These are phyloP conservation scores for Saccharomycopsis fodiens DNA, from an alignment of 805 yeast genomes.

Conservation along the genomic window DNA sequence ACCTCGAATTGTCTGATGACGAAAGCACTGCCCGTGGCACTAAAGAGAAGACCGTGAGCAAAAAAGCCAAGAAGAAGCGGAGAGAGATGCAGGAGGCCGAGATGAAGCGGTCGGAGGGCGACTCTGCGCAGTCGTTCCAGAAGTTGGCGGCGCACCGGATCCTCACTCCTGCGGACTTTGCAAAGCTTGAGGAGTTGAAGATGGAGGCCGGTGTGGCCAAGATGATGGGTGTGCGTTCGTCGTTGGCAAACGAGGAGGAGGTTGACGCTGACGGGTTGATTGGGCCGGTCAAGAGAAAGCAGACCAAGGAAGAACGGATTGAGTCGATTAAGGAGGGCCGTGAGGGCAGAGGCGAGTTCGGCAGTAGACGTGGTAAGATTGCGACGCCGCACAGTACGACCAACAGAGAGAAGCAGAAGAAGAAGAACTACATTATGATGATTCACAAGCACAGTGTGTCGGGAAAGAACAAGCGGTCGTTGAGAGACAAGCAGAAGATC, in stretches of 20 bases:
- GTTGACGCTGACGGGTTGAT: conserved; percentile 74
- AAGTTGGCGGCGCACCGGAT: conserved; percentile 67
- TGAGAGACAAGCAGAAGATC: conserved; percentile 84
- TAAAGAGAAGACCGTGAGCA: conserved; percentile 16
- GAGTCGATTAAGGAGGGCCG: conserved; percentile 85
- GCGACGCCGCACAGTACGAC: conserved; percentile 82
- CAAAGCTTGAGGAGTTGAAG: conserved; percentile 83
- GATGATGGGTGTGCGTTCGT: conserved; percentile 47
- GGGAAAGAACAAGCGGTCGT: conserved; percentile 85
- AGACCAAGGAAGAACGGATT: conserved; percentile 81
- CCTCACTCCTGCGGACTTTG: conserved; percentile 96
- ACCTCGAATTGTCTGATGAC: conserved; percentile 20
- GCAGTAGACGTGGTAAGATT: conserved; percentile 77
- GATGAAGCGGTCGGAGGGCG: conserved; percentile 31
- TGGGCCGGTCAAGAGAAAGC: conserved; percentile 76
- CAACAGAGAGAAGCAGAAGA: conserved; percentile 90
- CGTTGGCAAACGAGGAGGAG: conserved; percentile 61
- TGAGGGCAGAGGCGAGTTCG: conserved; percentile 86
- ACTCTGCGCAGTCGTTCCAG: conserved; percentile 38
- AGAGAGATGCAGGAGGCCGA: conserved; percentile 22
- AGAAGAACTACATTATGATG: conserved; percentile 99
- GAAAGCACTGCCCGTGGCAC: conserved; percentile 6
- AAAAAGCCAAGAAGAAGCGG: conserved; percentile 23
- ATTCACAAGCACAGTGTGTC: conserved; percentile 91
- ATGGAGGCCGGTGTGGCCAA: conserved; percentile 81